Conservation (phyloP, 345 rosid genomes). For the Rhodamnia rubescens region DNA sequence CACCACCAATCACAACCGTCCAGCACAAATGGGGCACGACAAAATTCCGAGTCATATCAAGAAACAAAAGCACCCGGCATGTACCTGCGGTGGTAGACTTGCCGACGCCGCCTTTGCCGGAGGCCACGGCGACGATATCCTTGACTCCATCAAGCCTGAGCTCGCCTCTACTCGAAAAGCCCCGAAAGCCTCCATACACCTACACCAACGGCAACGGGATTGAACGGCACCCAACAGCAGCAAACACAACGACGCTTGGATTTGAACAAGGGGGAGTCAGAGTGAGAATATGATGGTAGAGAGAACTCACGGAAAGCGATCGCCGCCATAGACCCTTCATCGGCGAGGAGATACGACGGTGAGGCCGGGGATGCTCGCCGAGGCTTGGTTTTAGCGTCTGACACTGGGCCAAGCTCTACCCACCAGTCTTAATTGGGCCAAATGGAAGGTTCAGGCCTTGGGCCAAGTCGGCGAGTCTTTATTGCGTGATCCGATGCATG, state of each 20-base stretch:
- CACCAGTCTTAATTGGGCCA: no score
- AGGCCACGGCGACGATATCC: slow-evolving; percentile 86
- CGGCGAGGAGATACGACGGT: background rate
- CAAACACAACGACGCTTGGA: background rate
- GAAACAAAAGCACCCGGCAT: background rate
- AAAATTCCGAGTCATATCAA: background rate
- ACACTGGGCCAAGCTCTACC: no score
- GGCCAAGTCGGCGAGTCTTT: no score
- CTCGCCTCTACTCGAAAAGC: slow-evolving; percentile 8
- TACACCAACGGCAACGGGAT: background rate
- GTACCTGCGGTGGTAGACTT: slow-evolving; percentile 92
- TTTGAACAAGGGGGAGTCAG: background rate
- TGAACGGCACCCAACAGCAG: background rate
- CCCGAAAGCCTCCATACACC: background rate
- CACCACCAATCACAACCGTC: background rate
- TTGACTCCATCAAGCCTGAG: slow-evolving; percentile 64
- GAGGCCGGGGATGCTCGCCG: no score
- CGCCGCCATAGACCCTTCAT: background rate
- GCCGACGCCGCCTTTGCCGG: slow-evolving; percentile 96
- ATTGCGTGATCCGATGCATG: no score
- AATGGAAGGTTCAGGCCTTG: no score
- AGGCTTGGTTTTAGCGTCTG: no score
- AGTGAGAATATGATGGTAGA: background rate
- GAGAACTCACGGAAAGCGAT: background rate
- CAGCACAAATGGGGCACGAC: background rate